A percentile compares a stretch with the other conserved stretches of the same genome.
These are phyloP conservation scores for Salicornia ramosissima DNA, from an alignment of 148 eudicot species.

Conservation along the genomic window DNA sequence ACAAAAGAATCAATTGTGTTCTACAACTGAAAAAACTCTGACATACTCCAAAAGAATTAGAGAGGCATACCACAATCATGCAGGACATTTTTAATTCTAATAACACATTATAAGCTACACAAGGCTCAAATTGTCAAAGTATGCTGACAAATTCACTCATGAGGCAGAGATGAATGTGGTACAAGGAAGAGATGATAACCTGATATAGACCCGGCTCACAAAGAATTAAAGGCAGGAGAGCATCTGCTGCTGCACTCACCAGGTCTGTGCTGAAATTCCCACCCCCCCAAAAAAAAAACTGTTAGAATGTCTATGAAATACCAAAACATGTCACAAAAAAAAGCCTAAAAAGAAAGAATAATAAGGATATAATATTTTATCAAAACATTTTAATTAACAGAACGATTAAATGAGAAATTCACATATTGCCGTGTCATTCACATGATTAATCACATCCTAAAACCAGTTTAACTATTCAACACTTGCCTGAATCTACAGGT, in stretches of 20 bases:
- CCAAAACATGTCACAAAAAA: not conserved
- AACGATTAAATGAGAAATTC: not conserved
- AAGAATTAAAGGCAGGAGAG: conserved; percentile 84
- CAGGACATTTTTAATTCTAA: not conserved
- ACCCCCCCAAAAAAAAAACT: conserved; percentile 6
- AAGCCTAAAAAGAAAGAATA: not conserved
- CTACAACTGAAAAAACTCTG: not conserved
- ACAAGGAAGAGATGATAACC: conserved; percentile 37
- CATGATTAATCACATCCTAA: not conserved
- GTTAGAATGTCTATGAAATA: not conserved
- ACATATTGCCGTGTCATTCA: not conserved
- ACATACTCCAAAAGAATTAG: not conserved
- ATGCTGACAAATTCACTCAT: not conserved
- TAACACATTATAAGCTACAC: not conserved
- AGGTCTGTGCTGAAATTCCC: conserved; percentile 67
- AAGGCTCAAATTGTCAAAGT: not conserved
- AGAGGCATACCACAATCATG: not conserved
- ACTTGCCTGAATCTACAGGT: not conserved
- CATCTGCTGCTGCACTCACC: conserved; percentile 90
- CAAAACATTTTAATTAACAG: not conserved
- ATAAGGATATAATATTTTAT: not conserved
- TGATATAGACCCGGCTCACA: conserved; percentile 84
- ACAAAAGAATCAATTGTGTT: not conserved
- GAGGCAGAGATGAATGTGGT: conserved; percentile 3
- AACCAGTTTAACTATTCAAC: not conserved